Percentiles rank a stretch among this genome's conserved stretches.
phyloP scores from a whole-genome alignment of 2,329 filamentous ascomycete species.

The Aspergillus viridinutans region DNA sequence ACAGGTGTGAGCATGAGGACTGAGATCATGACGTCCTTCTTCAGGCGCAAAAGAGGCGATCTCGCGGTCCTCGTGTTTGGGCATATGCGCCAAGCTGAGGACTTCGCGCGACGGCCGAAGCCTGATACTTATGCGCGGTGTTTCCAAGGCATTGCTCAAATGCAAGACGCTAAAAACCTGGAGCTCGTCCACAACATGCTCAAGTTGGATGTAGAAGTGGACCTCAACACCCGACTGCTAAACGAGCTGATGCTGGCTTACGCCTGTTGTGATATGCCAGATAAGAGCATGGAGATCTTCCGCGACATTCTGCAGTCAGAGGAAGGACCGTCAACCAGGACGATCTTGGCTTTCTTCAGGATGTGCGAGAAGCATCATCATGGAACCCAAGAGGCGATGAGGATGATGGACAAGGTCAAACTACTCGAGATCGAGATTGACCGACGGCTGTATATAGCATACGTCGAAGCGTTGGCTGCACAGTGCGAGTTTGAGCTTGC shows the following conservation, averaged over 20 bases:
- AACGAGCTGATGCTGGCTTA: slow-evolving; percentile 89
- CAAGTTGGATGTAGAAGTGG: slow-evolving; percentile 81
- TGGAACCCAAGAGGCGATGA: slow-evolving; percentile 45
- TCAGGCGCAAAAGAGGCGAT: slow-evolving; percentile 69
- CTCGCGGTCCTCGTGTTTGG: slow-evolving; percentile 85
- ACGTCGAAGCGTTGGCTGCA: slow-evolving; percentile 70
- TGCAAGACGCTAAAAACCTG: slow-evolving; percentile 60
- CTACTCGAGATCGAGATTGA: slow-evolving; percentile 76
- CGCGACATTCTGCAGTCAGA: slow-evolving; percentile 71
- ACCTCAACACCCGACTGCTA: slow-evolving; percentile 69
- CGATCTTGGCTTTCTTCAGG: slow-evolving; percentile 75
- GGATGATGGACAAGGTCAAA: slow-evolving; percentile 54
- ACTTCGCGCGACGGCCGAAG: slow-evolving; percentile 60
- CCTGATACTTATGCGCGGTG: slow-evolving; percentile 71
- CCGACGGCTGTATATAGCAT: slow-evolving; percentile 67
- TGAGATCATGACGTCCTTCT: slow-evolving; percentile 76
- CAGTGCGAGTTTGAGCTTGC: slow-evolving; percentile 68
- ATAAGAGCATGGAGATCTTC: slow-evolving; percentile 74
- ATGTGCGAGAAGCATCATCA: slow-evolving; percentile 61
- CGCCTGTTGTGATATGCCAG: slow-evolving; percentile 61
- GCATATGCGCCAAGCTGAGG: slow-evolving; percentile 80
- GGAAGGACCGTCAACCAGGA: slow-evolving; percentile 83
- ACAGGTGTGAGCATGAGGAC: slow-evolving; percentile 63
- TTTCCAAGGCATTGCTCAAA: slow-evolving; percentile 68
- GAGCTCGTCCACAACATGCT: slow-evolving; percentile 85